Base-by-base conservation (phyloP, 306 rosid species). In the Hippophae tibetana region DNA sequence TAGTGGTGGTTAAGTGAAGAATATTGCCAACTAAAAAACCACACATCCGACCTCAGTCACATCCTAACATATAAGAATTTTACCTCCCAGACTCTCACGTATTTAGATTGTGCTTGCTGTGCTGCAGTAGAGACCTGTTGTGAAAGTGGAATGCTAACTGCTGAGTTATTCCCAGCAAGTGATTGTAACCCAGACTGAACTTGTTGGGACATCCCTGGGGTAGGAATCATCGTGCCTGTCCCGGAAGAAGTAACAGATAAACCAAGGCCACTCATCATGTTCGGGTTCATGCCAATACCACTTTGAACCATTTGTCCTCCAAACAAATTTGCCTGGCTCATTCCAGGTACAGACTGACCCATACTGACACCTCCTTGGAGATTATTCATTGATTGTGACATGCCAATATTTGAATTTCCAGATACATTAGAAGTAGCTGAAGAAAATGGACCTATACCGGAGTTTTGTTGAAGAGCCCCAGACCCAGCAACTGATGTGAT, bases 1-100 rank as follows among this genome's bases (percentile, higher is more conserved):
- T 18, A 18, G 23, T 31, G 38, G 38, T 31, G 38, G 5, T 31
- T 31, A n/a, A 4, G 38, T 31, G n/a, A n/a, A n/a, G 38, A 2
- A 31, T 31, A 31, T 2, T 31, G 38, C 13, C 14, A 12, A 49
- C 53, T 49, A 12, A 49, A 49, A 10, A 47, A 47, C 53, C 14
- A 49, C 14, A 60, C 42, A 58, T 43, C 67, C 58, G 57, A n/a
- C 52, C 46, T 43, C 6, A 10, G 26, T 66, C 45, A 59, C 25
- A 56, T 49, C n/a, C 54, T 53, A 49, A 41, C 42, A 40, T 49
- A 42, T 41, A 23, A 47, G 47, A 53, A 47, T 72, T 80, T 70
- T 75, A 93, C 99, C 97, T 93, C 97, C 99, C 99, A 93, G 65
- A 93, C 92, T 81, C 72, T 93, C 64, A 93, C 79, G 68, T 93